Percentiles rank a stretch among this genome's conserved stretches.
phyloP scores from a whole-genome alignment of 345 rosid species.

The Lepidium africanum region DNA sequence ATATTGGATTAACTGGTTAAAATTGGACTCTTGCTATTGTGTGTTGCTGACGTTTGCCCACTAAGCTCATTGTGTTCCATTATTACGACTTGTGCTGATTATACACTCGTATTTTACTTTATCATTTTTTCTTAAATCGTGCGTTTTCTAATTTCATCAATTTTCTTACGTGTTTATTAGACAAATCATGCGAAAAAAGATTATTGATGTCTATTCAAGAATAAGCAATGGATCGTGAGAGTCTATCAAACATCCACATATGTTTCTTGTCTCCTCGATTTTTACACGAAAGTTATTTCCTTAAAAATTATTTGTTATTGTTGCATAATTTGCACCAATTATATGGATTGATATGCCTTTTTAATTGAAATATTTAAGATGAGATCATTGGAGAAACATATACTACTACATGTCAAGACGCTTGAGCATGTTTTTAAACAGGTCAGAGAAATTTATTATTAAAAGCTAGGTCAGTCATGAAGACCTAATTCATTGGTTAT shows the following conservation, averaged over 20 bases:
- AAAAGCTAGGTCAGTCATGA: not conserved
- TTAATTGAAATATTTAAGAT: not conserved
- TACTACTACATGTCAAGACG: too few species aligned
- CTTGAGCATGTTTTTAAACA: too few species aligned
- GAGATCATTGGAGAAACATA: not conserved
- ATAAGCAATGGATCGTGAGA: slow-evolving; percentile 4
- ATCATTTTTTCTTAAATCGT: not conserved
- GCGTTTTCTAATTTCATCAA: not conserved
- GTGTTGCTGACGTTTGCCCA: slow-evolving; percentile 19
- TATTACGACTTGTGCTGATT: slow-evolving; percentile 11
- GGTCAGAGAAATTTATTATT: too few species aligned
- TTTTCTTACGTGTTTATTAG: not conserved
- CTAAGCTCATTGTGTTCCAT: slow-evolving; percentile 13
- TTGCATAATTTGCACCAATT: not conserved
- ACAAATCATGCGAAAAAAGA: not conserved
- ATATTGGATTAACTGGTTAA: not conserved
- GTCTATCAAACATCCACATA: slow-evolving; percentile 15
- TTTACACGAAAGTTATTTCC: not conserved
- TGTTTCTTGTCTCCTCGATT: not conserved
- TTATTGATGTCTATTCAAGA: slow-evolving; percentile 7
- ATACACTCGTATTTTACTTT: not conserved
- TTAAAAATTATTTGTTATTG: not conserved
- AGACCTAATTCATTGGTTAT: not conserved
- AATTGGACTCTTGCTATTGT: not conserved
- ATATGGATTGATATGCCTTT: not conserved